phyloP scores from a whole-genome alignment of 495 filamentous ascomycete species.

The Penicillium pulvis region DNA sequence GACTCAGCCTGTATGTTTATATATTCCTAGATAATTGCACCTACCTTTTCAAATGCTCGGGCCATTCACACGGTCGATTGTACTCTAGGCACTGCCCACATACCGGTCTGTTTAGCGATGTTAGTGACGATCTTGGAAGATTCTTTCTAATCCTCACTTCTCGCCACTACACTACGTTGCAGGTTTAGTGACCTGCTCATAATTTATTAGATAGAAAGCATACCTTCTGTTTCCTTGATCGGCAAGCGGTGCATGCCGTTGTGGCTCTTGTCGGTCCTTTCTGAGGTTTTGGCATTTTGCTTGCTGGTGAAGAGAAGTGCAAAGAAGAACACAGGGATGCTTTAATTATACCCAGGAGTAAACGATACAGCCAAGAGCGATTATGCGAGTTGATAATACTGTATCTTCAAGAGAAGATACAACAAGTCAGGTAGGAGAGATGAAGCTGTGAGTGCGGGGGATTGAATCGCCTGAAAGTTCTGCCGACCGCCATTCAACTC shows the following conservation, averaged over 20 bases:
- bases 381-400: too few relatives aligned
- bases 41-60: constrained; percentile 43
- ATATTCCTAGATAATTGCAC: not conserved
- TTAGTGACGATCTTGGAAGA: not conserved
- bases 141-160: constrained; percentile 25
- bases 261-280: constrained; percentile 35
- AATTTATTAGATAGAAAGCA: too few relatives aligned
- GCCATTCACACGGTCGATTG: constrained; percentile 41
- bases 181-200: too few relatives aligned
- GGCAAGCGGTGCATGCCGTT: constrained; percentile 40
- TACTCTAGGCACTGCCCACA: constrained; percentile 41
- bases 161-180: constrained; percentile 39
- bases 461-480: constrained; percentile 31
- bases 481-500: constrained; percentile 13
- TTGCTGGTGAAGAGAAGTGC: constrained; percentile 6
- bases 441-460: constrained; percentile 3
- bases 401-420: not conserved
- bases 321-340: not conserved
- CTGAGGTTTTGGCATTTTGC: constrained; percentile 15
- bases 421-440: not conserved
- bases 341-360: not conserved
- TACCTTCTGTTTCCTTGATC: constrained; percentile 44
- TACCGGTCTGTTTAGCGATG: constrained; percentile 27
- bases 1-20: not conserved
- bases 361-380: not conserved